Evolutionary conservation across 2,329 filamentous ascomycete genomes (phyloP).

Genomic region (Bipolaris gigantea): DNA sequence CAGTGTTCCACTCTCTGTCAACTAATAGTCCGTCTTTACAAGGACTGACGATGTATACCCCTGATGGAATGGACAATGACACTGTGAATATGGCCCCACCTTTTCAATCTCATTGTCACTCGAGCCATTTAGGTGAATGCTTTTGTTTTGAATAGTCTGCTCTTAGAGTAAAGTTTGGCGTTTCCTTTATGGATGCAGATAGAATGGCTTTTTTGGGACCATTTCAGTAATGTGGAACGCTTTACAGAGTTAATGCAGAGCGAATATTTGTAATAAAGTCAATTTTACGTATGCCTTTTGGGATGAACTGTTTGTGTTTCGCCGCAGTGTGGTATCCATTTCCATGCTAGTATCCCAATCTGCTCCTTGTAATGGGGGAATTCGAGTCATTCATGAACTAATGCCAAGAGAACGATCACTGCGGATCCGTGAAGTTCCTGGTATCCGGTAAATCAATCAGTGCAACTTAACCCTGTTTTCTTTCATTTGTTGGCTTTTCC

Average conservation of each 20-base stretch:
- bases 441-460: too few species aligned
- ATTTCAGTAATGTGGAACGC: slow-evolving; percentile 12
- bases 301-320: too few species aligned
- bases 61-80: slow-evolving; percentile 27
- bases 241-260: neutral
- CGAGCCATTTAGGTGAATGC: slow-evolving; percentile 13
- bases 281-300: neutral
- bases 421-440: too few species aligned
- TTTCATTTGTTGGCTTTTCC: too few species aligned
- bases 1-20: slow-evolving; percentile 25
- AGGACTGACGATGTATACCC: slow-evolving; percentile 41
- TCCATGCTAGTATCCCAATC: too few species aligned
- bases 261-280: slow-evolving; percentile 16
- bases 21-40: slow-evolving; percentile 28
- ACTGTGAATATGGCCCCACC: slow-evolving; percentile 8
- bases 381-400: too few species aligned
- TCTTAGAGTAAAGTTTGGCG: neutral
- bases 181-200: slow-evolving; percentile 9
- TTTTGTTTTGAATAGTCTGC: neutral
- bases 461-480: too few species aligned
- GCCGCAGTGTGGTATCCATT: too few species aligned
- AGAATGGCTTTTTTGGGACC: slow-evolving; percentile 10
- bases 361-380: too few species aligned
- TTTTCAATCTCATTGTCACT: slow-evolving; percentile 7
- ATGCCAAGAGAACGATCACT: too few species aligned